Evolutionary conservation across 257 asterid species (phyloP).

Genomic region (Petunia secreta): DNA sequence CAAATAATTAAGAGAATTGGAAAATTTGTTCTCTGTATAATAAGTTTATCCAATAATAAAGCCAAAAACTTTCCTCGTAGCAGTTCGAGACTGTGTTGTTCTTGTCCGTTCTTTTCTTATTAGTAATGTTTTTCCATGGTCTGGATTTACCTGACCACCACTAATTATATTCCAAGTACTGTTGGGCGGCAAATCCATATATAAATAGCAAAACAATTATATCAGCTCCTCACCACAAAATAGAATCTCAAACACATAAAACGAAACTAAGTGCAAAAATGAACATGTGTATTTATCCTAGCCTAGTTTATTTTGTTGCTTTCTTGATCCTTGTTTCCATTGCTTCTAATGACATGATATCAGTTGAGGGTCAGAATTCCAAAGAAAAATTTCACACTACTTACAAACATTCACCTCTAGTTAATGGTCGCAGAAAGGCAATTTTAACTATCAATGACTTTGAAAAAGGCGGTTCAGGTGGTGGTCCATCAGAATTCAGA

Average conservation of each 20-base stretch:
- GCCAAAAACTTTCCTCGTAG: neutral
- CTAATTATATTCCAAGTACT: neutral
- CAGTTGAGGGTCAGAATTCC: conserved; percentile 25
- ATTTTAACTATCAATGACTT: conserved; percentile 30
- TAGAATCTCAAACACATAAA: neutral
- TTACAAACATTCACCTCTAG: conserved; percentile 19
- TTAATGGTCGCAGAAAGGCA: conserved; percentile 27
- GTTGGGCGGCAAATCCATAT: neutral
- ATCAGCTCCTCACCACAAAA: neutral
- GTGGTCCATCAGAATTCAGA: conserved; percentile 35
- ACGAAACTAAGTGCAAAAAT: neutral
- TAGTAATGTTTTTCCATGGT: neutral
- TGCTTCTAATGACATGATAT: neutral
- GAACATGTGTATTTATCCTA: neutral
- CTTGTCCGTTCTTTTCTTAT: neutral
- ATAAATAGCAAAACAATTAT: neutral
- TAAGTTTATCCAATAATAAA: neutral
- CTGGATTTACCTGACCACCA: neutral
- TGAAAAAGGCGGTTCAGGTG: conserved; percentile 33
- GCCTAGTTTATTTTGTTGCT: neutral
- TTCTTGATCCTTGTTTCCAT: neutral
- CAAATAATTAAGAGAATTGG: too few species aligned
- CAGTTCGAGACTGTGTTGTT: neutral
- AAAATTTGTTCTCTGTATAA: too few species aligned
- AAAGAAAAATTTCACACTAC: conserved; percentile 8